phyloP scores from a whole-genome alignment of 139 green algal genomes.

The Chlamydomonas urium region DNA sequence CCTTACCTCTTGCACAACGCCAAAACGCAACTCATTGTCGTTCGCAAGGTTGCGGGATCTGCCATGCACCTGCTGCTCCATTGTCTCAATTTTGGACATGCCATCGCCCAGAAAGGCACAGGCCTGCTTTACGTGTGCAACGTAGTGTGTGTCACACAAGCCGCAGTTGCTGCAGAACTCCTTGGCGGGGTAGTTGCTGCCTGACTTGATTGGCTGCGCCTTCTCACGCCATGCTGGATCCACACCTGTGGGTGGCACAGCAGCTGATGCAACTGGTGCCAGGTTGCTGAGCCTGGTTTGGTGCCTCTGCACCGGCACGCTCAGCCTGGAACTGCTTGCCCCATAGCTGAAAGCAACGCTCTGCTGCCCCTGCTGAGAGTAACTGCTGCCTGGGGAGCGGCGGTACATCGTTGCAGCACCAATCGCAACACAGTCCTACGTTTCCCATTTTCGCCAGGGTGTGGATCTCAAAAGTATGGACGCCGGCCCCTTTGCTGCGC shows the following conservation, averaged over 20 bases:
- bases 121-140: conserved; percentile 92
- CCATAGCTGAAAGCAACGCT: too few species aligned
- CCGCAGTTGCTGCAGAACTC: conserved; percentile 88
- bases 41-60: conserved; percentile 10
- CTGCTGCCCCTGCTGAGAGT: too few species aligned
- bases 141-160: conserved; percentile 94
- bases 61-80: conserved; percentile 12
- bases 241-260: not conserved
- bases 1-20: conserved; percentile 59
- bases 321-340: too few species aligned
- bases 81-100: conserved; percentile 11
- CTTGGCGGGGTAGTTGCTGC: conserved; percentile 79
- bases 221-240: not conserved
- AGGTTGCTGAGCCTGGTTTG: too few species aligned
- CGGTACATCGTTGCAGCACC: too few species aligned
- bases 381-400: too few species aligned
- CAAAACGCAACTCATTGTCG: conserved; percentile 83
- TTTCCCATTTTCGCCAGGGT: too few species aligned
- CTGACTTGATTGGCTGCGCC: conserved; percentile 60
- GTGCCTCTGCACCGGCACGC: too few species aligned
- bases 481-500: too few species aligned
- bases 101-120: conserved; percentile 92
- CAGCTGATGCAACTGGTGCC: not conserved
- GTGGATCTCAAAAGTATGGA: too few species aligned
- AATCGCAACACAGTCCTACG: too few species aligned